phyloP scores from a whole-genome alignment of 805 yeast species.

The Kuraishia cidri region DNA sequence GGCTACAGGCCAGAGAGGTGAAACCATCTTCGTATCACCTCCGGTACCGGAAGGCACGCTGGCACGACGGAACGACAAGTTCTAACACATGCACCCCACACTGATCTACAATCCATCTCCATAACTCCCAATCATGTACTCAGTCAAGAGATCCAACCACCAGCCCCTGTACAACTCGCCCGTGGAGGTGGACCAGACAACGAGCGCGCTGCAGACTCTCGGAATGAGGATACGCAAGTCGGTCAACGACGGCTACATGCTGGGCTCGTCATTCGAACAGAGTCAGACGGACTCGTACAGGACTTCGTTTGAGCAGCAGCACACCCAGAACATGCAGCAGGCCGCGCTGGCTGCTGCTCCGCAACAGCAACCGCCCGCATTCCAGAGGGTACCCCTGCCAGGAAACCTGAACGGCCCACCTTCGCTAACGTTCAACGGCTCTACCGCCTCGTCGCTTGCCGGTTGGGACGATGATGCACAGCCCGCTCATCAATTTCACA shows the following conservation, averaged over 20 bases:
- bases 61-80: too few relatives aligned
- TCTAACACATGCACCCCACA: too few relatives aligned
- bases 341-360: not conserved
- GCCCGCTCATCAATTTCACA: too few relatives aligned
- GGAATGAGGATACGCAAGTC: conserved; percentile 71
- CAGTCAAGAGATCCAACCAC: conserved; percentile 1
- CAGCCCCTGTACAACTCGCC: not conserved
- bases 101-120: not conserved
- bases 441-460: conserved; percentile 34
- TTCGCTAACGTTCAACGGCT: conserved; percentile 31
- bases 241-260: conserved; percentile 49
- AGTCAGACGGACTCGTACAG: conserved; percentile 2
- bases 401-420: conserved; percentile 25
- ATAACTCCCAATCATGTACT: not conserved
- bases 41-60: too few relatives aligned
- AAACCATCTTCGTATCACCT: too few relatives aligned
- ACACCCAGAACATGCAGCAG: conserved; percentile 4
- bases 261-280: conserved; percentile 5
- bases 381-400: conserved; percentile 31
- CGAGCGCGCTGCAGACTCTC: conserved; percentile 36
- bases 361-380: not conserved
- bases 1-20: too few relatives aligned
- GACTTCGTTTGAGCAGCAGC: conserved; percentile 10
- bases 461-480: conserved; percentile 29
- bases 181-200: conserved; percentile 12